phyloP scores from a whole-genome alignment of 108 stramenopile genomes.

The Pseudonitzschia multiseries region DNA sequence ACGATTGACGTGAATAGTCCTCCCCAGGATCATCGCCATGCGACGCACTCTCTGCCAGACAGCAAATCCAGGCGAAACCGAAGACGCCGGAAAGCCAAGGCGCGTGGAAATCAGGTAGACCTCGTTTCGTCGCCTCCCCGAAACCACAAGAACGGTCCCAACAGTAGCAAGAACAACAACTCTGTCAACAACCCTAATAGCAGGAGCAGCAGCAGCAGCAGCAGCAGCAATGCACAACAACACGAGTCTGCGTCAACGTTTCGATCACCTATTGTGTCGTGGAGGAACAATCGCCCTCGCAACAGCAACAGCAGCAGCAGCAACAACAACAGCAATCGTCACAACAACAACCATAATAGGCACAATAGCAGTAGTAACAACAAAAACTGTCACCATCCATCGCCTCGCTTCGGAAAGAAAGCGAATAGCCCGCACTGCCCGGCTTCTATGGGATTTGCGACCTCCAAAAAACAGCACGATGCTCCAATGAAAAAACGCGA shows the following conservation, averaged over 20 bases:
- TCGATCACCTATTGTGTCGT: slow-evolving; percentile 9
- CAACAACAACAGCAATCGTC: not conserved
- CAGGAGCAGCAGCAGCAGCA: not conserved
- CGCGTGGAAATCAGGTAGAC: slow-evolving; percentile 7
- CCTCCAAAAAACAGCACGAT: slow-evolving; percentile 61
- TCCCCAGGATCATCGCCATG: not conserved
- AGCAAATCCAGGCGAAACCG: slow-evolving; percentile 4
- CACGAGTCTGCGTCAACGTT: not conserved
- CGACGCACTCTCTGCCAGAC: not conserved
- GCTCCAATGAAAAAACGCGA: slow-evolving; percentile 81
- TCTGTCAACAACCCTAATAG: not conserved
- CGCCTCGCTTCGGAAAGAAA: not conserved
- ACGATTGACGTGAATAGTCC: slow-evolving; percentile 11
- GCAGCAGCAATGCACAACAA: not conserved
- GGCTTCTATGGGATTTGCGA: slow-evolving; percentile 13
- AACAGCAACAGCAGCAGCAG: not conserved
- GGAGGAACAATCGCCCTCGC: not conserved
- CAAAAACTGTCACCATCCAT: not conserved
- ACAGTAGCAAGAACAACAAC: slow-evolving; percentile 8
- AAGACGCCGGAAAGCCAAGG: slow-evolving; percentile 14
- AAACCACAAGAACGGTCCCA: not conserved
- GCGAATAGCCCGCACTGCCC: not conserved
- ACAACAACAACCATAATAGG: not conserved
- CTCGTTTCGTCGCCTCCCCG: not conserved
- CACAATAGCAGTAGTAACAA: not conserved